These are phyloP conservation scores for Fusarium odoratissimum DNA, from an alignment of 2,329 filamentous ascomycete species.

Conservation along the genomic window DNA sequence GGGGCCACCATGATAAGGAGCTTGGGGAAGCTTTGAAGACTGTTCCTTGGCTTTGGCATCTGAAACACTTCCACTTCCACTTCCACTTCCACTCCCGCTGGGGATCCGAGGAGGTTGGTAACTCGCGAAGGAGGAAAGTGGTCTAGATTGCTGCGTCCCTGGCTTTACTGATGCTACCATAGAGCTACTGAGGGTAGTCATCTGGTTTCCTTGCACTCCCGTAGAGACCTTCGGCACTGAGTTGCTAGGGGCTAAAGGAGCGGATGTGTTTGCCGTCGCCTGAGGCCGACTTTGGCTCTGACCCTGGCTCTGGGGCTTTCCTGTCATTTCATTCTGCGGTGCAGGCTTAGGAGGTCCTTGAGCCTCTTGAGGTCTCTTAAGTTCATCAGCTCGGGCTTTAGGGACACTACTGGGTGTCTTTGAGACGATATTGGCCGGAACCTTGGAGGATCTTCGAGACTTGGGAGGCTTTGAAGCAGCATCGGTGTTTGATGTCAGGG, in stretches of 20 bases:
- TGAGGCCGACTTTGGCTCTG: neutral
- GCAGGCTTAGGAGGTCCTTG: neutral
- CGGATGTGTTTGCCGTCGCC: neutral
- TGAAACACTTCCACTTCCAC: neutral
- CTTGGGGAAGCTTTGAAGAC: neutral
- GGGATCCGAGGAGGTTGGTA: neutral
- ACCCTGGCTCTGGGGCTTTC: neutral
- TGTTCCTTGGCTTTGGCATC: neutral
- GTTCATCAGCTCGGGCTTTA: too few species aligned
- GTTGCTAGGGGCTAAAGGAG: neutral
- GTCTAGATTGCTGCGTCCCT: neutral
- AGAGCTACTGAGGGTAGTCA: neutral
- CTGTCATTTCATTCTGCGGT: neutral
- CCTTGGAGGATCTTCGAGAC: neutral
- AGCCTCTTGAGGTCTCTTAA: neutral
- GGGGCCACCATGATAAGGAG: too few species aligned
- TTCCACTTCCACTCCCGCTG: neutral
- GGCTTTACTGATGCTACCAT: neutral
- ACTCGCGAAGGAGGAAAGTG: neutral
- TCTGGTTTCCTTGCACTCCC: neutral
- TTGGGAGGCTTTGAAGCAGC: neutral
- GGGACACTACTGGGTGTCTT: neutral
- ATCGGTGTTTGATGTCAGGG: neutral
- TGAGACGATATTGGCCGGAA: neutral
- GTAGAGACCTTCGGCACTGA: neutral